These are phyloP conservation scores for Immersiella caudata DNA, from an alignment of 495 filamentous ascomycete species.

Conservation along the genomic window DNA sequence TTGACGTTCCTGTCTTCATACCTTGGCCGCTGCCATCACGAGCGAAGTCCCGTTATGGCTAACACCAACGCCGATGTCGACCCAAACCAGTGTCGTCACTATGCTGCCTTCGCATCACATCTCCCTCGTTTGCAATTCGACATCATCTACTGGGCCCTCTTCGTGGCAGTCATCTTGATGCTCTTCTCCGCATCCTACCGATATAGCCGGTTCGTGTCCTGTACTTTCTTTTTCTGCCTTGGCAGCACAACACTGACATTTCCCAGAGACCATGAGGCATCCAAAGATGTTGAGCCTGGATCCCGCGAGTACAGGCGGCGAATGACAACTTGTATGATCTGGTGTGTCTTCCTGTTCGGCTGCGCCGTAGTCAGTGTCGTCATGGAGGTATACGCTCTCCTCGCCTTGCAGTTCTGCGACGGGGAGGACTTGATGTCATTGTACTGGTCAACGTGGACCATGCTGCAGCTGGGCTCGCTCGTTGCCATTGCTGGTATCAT, in stretches of 20 bases:
- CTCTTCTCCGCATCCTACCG: conserved; percentile 45
- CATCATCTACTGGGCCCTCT: conserved; percentile 52
- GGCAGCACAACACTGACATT: conserved; percentile 2
- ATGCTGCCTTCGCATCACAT: conserved; percentile 48
- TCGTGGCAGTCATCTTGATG: conserved; percentile 42
- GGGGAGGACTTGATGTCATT: conserved; percentile 53
- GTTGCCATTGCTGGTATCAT: conserved; percentile 54
- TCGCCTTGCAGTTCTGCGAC: conserved; percentile 52
- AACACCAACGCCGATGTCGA: conserved; percentile 39
- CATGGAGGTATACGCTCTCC: conserved; percentile 46
- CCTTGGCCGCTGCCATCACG: not conserved
- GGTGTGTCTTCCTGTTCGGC: conserved; percentile 38
- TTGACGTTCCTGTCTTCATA: not conserved
- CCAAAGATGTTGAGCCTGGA: conserved; percentile 28
- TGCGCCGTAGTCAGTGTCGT: conserved; percentile 40
- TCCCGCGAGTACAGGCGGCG: conserved; percentile 26
- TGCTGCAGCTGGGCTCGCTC: conserved; percentile 49
- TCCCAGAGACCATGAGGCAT: conserved; percentile 25
- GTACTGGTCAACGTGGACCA: conserved; percentile 53
- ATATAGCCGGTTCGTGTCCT: conserved; percentile 40
- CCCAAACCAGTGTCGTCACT: conserved; percentile 43
- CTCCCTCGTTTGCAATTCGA: conserved; percentile 47
- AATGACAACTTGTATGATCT: conserved; percentile 37
- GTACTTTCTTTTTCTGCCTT: not conserved
- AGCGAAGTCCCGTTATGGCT: conserved; percentile 35